These are phyloP conservation scores for Agaricus subrufescens DNA, from an alignment of 768 basidiomycete genomes.

Conservation along the genomic window DNA sequence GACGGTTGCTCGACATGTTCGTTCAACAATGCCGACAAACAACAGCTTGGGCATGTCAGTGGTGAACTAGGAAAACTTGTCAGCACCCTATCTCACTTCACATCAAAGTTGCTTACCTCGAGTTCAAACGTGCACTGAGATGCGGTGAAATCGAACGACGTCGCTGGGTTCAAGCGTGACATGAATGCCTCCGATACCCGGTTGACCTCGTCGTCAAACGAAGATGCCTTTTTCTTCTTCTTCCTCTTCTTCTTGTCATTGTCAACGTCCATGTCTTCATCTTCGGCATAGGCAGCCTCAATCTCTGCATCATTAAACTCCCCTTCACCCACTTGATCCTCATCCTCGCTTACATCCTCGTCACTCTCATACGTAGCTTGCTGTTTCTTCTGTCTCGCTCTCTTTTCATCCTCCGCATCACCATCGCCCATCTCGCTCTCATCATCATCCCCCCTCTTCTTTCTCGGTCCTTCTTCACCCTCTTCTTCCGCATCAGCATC, in stretches of 20 bases:
- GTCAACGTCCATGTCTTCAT: slow-evolving; percentile 30
- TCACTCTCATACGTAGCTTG: slow-evolving; percentile 76
- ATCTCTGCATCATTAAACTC: slow-evolving; percentile 54
- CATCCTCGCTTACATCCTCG: slow-evolving; percentile 52
- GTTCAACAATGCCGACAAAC: slow-evolving; percentile 89
- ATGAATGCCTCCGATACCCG: slow-evolving; percentile 49
- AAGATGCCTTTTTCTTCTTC: slow-evolving; percentile 24
- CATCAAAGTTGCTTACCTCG: slow-evolving; percentile 50
- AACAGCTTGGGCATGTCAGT: slow-evolving; percentile 89
- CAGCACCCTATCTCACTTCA: slow-evolving; percentile 2
- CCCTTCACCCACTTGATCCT: slow-evolving; percentile 37
- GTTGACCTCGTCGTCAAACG: slow-evolving; percentile 37
- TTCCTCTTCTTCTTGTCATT: slow-evolving; percentile 11
- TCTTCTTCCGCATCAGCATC: slow-evolving; percentile 57
- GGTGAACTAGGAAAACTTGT: slow-evolving; percentile 56
- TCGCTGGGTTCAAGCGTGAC: slow-evolving; percentile 57
- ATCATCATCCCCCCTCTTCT: slow-evolving; percentile 50
- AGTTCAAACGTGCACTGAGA: slow-evolving; percentile 73
- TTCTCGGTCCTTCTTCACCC: slow-evolving; percentile 28
- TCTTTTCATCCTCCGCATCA: slow-evolving; percentile 78
- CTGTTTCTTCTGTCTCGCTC: slow-evolving; percentile 64
- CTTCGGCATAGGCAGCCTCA: slow-evolving; percentile 59
- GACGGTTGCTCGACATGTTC: slow-evolving; percentile 77
- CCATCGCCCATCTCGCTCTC: slow-evolving; percentile 78
- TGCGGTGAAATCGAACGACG: slow-evolving; percentile 66